These are phyloP conservation scores for Erysimum cheiranthoides DNA, from an alignment of 345 rosid genomes.

Conservation along the genomic window DNA sequence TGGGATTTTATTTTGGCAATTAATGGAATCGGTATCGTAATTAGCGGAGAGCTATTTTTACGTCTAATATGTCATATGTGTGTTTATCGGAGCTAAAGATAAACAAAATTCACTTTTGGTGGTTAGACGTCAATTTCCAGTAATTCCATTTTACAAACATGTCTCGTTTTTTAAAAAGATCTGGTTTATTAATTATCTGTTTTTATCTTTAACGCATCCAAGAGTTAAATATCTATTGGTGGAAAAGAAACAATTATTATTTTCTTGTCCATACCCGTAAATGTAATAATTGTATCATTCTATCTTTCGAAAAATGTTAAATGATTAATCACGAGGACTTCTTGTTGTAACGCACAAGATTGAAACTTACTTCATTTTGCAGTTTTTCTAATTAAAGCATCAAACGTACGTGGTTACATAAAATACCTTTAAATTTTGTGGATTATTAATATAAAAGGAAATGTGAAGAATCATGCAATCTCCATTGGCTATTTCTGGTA, in stretches of 20 bases:
- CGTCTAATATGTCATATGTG: constrained; percentile 7
- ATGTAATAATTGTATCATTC: constrained; percentile 22
- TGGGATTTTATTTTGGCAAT: background rate
- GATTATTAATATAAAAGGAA: constrained; percentile 18
- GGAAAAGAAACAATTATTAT: background rate
- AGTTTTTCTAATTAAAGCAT: constrained; percentile 21
- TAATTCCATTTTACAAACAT: constrained; percentile 31
- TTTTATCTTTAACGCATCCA: background rate
- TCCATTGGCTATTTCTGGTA: constrained; percentile 37
- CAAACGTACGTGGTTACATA: constrained; percentile 36
- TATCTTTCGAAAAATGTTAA: background rate
- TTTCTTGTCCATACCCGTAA: background rate
- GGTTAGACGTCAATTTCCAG: constrained; percentile 29
- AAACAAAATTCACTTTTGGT: constrained; percentile 5
- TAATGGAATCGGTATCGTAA: constrained; percentile 21
- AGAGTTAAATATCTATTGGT: background rate
- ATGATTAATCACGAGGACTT: constrained; percentile 17
- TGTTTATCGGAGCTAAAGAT: background rate
- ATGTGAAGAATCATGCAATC: constrained; percentile 24
- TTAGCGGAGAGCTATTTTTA: constrained; percentile 28
- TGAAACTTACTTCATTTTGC: constrained; percentile 22
- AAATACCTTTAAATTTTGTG: constrained; percentile 35
- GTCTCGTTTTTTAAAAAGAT: constrained; percentile 14
- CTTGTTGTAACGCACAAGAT: constrained; percentile 31
- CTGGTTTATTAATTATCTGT: background rate